Evolutionary conservation across 2,329 filamentous ascomycete genomes (phyloP).

Genomic region (Beauveria bassiana): DNA sequence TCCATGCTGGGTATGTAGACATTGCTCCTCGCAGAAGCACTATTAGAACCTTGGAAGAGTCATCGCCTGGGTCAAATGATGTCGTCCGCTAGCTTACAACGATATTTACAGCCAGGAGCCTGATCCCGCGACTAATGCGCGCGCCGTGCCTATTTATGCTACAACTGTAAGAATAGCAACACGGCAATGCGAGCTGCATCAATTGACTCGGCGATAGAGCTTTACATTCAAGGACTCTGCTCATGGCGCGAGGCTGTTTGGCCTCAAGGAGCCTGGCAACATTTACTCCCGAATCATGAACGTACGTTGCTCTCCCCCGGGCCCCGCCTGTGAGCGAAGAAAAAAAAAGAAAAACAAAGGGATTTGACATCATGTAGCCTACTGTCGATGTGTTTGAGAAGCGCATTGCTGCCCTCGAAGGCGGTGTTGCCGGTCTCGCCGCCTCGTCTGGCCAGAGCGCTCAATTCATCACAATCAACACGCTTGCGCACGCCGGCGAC

Average conservation of each 20-base stretch:
- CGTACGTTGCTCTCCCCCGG: slow-evolving; percentile 37
- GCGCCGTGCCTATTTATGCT: slow-evolving; percentile 93
- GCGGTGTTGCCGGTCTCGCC: slow-evolving; percentile 78
- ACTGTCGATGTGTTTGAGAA: slow-evolving; percentile 96
- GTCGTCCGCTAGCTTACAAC: slow-evolving; percentile 14
- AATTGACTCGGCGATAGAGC: slow-evolving; percentile 45
- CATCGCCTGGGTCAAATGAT: not conserved
- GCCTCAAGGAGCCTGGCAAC: slow-evolving; percentile 94
- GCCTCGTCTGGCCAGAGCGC: slow-evolving; percentile 82
- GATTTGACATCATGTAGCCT: slow-evolving; percentile 45
- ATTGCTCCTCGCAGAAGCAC: rapidly evolving
- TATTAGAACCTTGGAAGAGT: not conserved
- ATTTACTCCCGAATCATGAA: slow-evolving; percentile 98
- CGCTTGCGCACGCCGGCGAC: slow-evolving; percentile 80
- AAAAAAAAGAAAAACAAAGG: not conserved
- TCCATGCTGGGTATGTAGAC: slow-evolving; percentile 66
- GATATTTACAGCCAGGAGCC: slow-evolving; percentile 57
- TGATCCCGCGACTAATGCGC: slow-evolving; percentile 74
- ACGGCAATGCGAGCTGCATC: not conserved
- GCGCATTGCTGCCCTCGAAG: slow-evolving; percentile 89
- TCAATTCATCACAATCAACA: slow-evolving; percentile 81
- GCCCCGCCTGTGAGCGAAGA: not conserved
- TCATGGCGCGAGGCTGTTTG: slow-evolving; percentile 89
- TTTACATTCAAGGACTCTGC: slow-evolving; percentile 94
- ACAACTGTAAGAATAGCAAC: slow-evolving; percentile 55